phyloP scores from a whole-genome alignment of 2,329 filamentous ascomycete genomes.

The Epicoccum sorghinum region DNA sequence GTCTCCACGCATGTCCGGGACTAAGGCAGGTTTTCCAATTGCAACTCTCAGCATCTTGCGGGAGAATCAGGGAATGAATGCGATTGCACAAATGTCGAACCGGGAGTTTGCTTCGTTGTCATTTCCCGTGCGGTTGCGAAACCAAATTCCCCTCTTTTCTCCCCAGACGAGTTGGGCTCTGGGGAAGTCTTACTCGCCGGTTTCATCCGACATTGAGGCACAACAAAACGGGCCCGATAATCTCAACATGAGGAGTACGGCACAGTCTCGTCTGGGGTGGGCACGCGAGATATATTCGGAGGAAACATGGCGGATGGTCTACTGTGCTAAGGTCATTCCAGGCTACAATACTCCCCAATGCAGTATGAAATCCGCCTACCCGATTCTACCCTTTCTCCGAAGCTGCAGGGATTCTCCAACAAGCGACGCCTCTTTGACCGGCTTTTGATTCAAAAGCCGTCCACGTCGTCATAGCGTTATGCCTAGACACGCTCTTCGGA shows the following conservation, averaged over 20 bases:
- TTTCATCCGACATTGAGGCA: constrained; percentile 10
- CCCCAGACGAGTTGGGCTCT: constrained; percentile 2
- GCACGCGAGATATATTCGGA: constrained; percentile 8
- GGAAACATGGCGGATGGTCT: constrained; percentile 8
- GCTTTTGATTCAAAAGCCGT: constrained; percentile 17
- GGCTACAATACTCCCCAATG: constrained; percentile 6
- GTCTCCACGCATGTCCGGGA: background rate
- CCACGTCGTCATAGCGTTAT: constrained; percentile 10
- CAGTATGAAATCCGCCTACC: constrained; percentile 12
- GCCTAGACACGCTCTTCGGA: constrained; percentile 8
- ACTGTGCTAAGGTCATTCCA: constrained; percentile 12
- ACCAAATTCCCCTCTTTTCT: constrained; percentile 2
- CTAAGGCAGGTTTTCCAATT: background rate
- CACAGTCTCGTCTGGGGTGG: constrained; percentile 6
- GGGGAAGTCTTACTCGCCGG: constrained; percentile 10
- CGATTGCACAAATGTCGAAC: background rate
- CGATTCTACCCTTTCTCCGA: constrained; percentile 6
- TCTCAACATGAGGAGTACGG: background rate
- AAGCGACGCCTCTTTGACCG: constrained; percentile 3
- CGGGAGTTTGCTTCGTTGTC: background rate
- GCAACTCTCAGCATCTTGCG: no score
- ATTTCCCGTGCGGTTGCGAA: background rate
- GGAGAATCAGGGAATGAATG: background rate
- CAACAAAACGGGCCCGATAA: background rate
- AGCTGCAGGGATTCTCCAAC: constrained; percentile 13